These are phyloP conservation scores for Pseudonitzschia multiseries DNA, from an alignment of 108 stramenopile genomes.

Conservation along the genomic window DNA sequence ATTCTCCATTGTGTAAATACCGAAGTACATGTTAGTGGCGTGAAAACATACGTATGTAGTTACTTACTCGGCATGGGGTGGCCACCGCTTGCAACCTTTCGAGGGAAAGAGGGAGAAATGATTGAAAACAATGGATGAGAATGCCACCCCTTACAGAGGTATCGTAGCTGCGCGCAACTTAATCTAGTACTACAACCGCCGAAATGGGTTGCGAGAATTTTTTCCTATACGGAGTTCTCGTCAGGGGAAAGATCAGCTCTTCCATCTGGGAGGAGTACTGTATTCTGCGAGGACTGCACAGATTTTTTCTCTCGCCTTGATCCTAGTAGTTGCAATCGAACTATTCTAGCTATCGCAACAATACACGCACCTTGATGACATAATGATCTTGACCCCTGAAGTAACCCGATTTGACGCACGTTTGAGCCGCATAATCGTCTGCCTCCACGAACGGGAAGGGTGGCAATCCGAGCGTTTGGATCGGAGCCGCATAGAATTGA, in stretches of 20 bases:
- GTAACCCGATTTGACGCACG: slow-evolving; percentile 76
- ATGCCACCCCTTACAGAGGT: not conserved
- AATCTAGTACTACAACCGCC: too few species aligned
- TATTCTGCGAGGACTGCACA: not conserved
- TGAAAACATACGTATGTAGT: not conserved
- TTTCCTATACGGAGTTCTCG: too few species aligned
- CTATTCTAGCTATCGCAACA: not conserved
- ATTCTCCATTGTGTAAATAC: not conserved
- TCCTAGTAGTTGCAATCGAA: not conserved
- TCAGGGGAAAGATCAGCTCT: too few species aligned
- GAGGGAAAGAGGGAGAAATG: not conserved
- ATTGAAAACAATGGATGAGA: not conserved
- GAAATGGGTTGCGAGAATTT: too few species aligned
- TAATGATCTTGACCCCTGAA: slow-evolving; percentile 52
- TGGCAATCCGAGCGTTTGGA: slow-evolving; percentile 69
- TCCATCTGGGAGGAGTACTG: too few species aligned
- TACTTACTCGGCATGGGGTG: slow-evolving; percentile 47
- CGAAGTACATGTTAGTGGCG: not conserved
- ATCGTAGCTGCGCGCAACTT: too few species aligned
- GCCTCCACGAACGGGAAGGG: slow-evolving; percentile 58
- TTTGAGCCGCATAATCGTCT: slow-evolving; percentile 59
- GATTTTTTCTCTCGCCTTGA: not conserved
- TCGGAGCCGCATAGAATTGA: slow-evolving; percentile 61
- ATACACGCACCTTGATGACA: slow-evolving; percentile 50
- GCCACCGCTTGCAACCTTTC: slow-evolving; percentile 55